phyloP scores from a whole-genome alignment of 257 asterid genomes.

The Galeopsis tetrahit region DNA sequence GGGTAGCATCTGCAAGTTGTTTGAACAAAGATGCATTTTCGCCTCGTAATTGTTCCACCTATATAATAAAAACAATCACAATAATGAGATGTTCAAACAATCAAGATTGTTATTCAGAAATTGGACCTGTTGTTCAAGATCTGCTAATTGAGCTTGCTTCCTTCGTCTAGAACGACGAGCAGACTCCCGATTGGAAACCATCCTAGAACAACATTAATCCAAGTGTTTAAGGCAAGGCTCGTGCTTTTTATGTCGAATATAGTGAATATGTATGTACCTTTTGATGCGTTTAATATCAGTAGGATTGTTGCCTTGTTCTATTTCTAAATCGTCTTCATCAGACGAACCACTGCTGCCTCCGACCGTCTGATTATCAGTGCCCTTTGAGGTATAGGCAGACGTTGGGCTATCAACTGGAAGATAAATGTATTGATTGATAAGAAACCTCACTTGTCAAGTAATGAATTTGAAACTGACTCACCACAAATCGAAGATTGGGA shows the following conservation, averaged over 20 bases:
- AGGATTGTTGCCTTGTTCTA: conserved; percentile 62
- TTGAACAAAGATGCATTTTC: conserved; percentile 66
- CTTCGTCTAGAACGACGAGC: conserved; percentile 85
- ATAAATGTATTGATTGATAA: background rate
- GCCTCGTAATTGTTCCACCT: conserved; percentile 73
- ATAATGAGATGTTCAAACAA: too few relatives aligned
- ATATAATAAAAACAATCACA: background rate
- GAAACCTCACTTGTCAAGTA: conserved; percentile 14
- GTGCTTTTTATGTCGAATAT: background rate
- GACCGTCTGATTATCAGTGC: conserved; percentile 41
- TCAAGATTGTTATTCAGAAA: background rate
- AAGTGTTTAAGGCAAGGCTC: conserved; percentile 6
- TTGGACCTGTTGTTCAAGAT: conserved; percentile 73
- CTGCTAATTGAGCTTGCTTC: conserved; percentile 80
- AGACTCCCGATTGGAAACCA: conserved; percentile 82
- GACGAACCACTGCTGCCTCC: conserved; percentile 80
- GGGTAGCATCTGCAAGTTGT: conserved; percentile 69
- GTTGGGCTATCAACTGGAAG: conserved; percentile 70
- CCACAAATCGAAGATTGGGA: conserved; percentile 80
- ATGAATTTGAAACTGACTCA: conserved; percentile 30
- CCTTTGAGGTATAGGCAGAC: conserved; percentile 53
- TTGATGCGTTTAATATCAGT: conserved; percentile 55
- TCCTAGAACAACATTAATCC: conserved; percentile 47
- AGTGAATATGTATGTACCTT: conserved; percentile 43
- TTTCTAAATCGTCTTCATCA: conserved; percentile 73